Conservation (phyloP, 345 rosid genomes). For the Gossypium australe region DNA sequence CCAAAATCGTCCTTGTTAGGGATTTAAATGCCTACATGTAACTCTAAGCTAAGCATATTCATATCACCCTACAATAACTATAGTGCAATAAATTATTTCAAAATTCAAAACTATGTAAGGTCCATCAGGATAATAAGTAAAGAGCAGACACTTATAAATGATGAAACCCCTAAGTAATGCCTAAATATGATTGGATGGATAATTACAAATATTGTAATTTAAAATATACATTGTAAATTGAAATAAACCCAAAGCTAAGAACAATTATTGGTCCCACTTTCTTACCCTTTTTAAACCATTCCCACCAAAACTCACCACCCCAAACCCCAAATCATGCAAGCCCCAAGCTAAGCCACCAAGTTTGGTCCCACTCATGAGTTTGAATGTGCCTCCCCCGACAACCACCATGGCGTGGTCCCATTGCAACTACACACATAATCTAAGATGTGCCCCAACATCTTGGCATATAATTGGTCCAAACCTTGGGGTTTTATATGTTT, state of each 20-base stretch:
- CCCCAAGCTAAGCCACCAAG: conserved; percentile 16
- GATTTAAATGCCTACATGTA: not conserved
- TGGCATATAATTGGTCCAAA: conserved; percentile 31
- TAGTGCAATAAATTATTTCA: too few species aligned
- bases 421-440: conserved; percentile 36
- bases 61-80: too few species aligned
- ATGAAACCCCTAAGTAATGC: too few species aligned
- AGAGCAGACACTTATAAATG: too few species aligned
- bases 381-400: conserved; percentile 35
- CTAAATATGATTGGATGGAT: too few species aligned
- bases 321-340: conserved; percentile 29
- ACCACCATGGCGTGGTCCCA: conserved; percentile 44
- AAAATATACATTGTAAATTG: too few species aligned
- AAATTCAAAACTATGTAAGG: too few species aligned
- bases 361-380: conserved; percentile 34
- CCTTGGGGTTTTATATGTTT: conserved; percentile 5
- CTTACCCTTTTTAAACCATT: not conserved
- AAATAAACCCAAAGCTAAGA: too few species aligned
- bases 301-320: not conserved
- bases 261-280: conserved; percentile 18
- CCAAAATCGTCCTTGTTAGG: conserved; percentile 20
- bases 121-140: too few species aligned
- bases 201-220: too few species aligned
- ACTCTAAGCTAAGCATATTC: too few species aligned
- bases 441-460: conserved; percentile 44